Base-by-base conservation (phyloP, 2,329 filamentous ascomycete genomes). In the Aspergillus oerlinghausenensis region DNA sequence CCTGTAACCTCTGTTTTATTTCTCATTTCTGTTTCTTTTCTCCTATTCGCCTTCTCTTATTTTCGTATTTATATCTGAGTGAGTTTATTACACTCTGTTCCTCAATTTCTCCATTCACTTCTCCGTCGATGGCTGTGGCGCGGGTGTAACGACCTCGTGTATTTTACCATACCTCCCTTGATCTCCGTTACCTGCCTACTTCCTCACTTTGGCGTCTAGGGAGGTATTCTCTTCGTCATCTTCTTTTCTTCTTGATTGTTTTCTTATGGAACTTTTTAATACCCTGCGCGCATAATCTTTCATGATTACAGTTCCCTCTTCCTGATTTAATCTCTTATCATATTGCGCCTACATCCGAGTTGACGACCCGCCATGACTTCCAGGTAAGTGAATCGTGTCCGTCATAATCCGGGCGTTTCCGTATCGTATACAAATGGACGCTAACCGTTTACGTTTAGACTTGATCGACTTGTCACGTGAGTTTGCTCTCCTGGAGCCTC, bases 391-490 rank as follows among this genome's bases (percentile, higher is more conserved):
- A 53, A 53, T 54, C 52, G 32, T 49, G 51, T 28, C 65, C 50
- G 52, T 49, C 59, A 65, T 68, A 64, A 68, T 53, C 61, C 28
- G 53, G 52, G 49, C 45, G 25, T 54, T 32, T 40, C 50, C 51
- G 49, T 65, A 63, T 63, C 60, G 60, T 60, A 55, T 49, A 60
- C 58, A 65, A 17, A 58, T 51, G 61, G 62, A 66, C 63, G 62
- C 72, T 77, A 71, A 75, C 70, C 59, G 52, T 57, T 65, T 63
- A 62, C 55, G 58, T 29, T 60, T 68, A 91, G 89, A 83, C 84
- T 93, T 69, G 89, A 92, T 79, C 86, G 89, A 73, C 82, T 93
- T 67, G 89, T 93, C 81, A 92, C 88, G 89, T 92, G 83, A 85
- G 89, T 88, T 43, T n/a, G 55, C 51, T 45, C 35, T 51, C 40